Percentiles rank a stretch among this genome's conserved stretches.
Conservation (phyloP, 805 yeast species). For the Zygosaccharomyces rouxii region DNA sequence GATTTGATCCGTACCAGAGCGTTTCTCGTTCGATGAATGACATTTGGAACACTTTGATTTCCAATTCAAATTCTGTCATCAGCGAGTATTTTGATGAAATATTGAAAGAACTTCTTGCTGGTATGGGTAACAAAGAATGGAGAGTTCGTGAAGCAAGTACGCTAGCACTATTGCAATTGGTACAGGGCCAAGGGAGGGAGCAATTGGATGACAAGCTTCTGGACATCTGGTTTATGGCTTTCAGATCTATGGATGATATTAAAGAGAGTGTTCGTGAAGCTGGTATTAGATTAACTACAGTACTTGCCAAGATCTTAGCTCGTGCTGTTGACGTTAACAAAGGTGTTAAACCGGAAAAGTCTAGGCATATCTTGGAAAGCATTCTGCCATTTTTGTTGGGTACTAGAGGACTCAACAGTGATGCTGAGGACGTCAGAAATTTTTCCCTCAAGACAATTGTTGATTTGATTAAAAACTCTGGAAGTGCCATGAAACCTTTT, state of each 20-base stretch:
- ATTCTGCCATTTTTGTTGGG: conserved; percentile 80
- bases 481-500: conserved; percentile 57
- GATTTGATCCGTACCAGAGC: conserved; percentile 73
- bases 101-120: conserved; percentile 54
- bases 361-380: conserved; percentile 46
- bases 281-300: conserved; percentile 64
- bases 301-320: conserved; percentile 59
- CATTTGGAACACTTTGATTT: conserved; percentile 74
- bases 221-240: conserved; percentile 81
- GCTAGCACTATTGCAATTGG: conserved; percentile 60
- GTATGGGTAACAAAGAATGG: conserved; percentile 87
- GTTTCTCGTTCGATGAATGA: conserved; percentile 82
- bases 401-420: conserved; percentile 70
- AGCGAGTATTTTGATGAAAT: conserved; percentile 53
- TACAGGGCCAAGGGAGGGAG: conserved; percentile 54
- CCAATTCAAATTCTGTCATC: conserved; percentile 51
- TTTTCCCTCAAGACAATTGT: conserved; percentile 75
- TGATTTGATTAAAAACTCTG: conserved; percentile 61
- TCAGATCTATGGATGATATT: conserved; percentile 87
- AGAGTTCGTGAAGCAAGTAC: conserved; percentile 86
- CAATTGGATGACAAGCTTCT: conserved; percentile 50
- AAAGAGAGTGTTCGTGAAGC: conserved; percentile 88
- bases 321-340: conserved; percentile 48
- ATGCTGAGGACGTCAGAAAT: conserved; percentile 75
- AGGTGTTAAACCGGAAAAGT: conserved; percentile 38